phyloP scores from a whole-genome alignment of 140 eudicot species.

The Oenanthe javanica region DNA sequence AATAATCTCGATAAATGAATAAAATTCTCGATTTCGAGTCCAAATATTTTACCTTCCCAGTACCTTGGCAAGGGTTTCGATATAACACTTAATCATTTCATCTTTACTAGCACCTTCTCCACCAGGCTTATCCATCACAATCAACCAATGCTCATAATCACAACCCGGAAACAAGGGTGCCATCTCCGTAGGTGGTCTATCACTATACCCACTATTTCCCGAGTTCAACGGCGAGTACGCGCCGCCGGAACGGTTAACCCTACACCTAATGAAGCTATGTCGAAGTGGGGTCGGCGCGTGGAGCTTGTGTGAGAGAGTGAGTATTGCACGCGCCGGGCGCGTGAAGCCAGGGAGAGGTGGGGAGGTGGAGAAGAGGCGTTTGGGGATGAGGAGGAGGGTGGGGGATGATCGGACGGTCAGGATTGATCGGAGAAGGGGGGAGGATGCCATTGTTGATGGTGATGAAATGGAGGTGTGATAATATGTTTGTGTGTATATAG shows the following conservation, averaged over 20 bases:
- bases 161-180: slow-evolving; percentile 98
- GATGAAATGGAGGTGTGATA: slow-evolving; percentile 7
- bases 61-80: slow-evolving; percentile 77
- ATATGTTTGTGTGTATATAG: not conserved
- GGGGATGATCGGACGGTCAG: slow-evolving; percentile 32
- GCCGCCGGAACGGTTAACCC: slow-evolving; percentile 74
- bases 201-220: slow-evolving; percentile 56
- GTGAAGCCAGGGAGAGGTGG: slow-evolving; percentile 43
- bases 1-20: not conserved
- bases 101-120: slow-evolving; percentile 84
- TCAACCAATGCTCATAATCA: slow-evolving; percentile 96
- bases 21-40: not conserved
- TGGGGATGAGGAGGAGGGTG: slow-evolving; percentile 22
- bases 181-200: slow-evolving; percentile 97
- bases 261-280: slow-evolving; percentile 49
- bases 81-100: slow-evolving; percentile 85
- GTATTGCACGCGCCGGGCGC: slow-evolving; percentile 40
- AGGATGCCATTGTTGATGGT: slow-evolving; percentile 30
- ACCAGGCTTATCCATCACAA: slow-evolving; percentile 95
- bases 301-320: slow-evolving; percentile 45
- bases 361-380: slow-evolving; percentile 43
- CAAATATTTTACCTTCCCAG: slow-evolving; percentile 53
- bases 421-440: slow-evolving; percentile 41
- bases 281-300: slow-evolving; percentile 37
- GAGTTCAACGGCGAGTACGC: slow-evolving; percentile 92